Evolutionary conservation across 2,329 filamentous ascomycete species (phyloP), one percentile per base, ranked within the genome.

Genomic region (Fusarium siculi): DNA sequence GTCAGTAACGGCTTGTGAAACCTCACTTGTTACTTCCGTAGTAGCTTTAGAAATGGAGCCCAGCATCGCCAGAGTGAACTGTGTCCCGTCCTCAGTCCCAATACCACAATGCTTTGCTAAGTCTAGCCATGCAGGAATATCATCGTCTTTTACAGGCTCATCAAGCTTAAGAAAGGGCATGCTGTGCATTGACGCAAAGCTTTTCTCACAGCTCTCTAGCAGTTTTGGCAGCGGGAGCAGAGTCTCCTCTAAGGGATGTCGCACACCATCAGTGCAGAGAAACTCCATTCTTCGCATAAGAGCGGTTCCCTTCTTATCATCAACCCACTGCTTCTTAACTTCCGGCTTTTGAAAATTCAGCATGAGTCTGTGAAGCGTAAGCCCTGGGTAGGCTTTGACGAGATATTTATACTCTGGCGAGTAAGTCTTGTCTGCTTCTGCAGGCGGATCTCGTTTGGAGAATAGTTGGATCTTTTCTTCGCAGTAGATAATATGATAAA

Each of bases 271-370:
- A 0, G 32, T 49, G 19, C 55, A 58, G 14, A 58, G 55, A 23
- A 58, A 58, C 32, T 58, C 42, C 55, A 37, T 58, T 21, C 14
- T 37, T 5, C 5, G 7, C 55, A 58, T 49, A n/a, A 58, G n/a
- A 19, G 40, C 55, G 5, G 55, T 28, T 0, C 55, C 55, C 44
- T 58, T 58, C 32, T 28, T 49, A 9, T 58, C 55, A 8, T 58
- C 55, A 1, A 58, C 4, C 55, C 55, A 58, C 16, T 36, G 16
- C 55, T 49, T 58, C 1, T 49, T 49, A 0, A 37, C 14, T 1
- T 58, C 23, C 9, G 55, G 19, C 2, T 34, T 37, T 11, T 49
- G 42, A 5, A 58, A 58, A 8, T 58, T 58, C 1, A 18, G 2
- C 55, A 58, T 47, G 18, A 58, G 40, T 37, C 55, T 58, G 0